phyloP scores from a whole-genome alignment of 192 early-diverging fungal genomes.

The Coemansia sp. region DNA sequence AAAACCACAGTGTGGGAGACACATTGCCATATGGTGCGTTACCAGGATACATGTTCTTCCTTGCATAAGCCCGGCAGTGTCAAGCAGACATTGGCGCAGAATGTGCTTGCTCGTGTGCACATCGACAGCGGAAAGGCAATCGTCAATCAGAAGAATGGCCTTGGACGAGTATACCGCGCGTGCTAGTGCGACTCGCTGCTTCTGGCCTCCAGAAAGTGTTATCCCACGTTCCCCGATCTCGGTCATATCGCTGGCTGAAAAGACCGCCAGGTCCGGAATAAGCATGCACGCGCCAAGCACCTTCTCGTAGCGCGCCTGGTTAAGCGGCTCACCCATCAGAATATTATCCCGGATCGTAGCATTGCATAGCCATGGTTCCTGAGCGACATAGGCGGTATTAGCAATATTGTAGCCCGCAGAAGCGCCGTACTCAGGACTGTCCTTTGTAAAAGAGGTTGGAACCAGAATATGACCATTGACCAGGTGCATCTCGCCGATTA shows the following conservation, averaged over 20 bases:
- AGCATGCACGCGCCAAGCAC: neutral
- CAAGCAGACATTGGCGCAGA: neutral
- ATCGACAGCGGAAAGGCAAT: conserved; percentile 69
- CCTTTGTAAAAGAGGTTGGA: neutral
- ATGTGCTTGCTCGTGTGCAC: conserved; percentile 73
- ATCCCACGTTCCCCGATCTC: too few relatives aligned
- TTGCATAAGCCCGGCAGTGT: too few relatives aligned
- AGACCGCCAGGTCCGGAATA: conserved; percentile 1
- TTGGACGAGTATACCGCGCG: conserved; percentile 73
- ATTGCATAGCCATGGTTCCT: neutral
- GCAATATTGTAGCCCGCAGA: too few relatives aligned
- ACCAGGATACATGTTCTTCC: too few relatives aligned
- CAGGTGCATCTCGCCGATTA: neutral
- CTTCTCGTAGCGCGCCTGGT: conserved; percentile 4
- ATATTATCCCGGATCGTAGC: too few relatives aligned
- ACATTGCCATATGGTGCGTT: too few relatives aligned
- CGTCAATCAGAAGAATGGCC: conserved; percentile 76
- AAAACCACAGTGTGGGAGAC: neutral
- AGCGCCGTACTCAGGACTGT: too few relatives aligned
- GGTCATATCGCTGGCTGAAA: conserved; percentile 57
- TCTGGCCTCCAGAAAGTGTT: too few relatives aligned
- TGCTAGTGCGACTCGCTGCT: conserved; percentile 50
- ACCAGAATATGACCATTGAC: neutral
- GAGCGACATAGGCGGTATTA: neutral
- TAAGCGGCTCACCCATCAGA: conserved; percentile 10